Evolutionary conservation across 1,139 yeast species (phyloP), one percentile per base, ranked within the genome.

Genomic region (Sugiyamaella novakii): DNA sequence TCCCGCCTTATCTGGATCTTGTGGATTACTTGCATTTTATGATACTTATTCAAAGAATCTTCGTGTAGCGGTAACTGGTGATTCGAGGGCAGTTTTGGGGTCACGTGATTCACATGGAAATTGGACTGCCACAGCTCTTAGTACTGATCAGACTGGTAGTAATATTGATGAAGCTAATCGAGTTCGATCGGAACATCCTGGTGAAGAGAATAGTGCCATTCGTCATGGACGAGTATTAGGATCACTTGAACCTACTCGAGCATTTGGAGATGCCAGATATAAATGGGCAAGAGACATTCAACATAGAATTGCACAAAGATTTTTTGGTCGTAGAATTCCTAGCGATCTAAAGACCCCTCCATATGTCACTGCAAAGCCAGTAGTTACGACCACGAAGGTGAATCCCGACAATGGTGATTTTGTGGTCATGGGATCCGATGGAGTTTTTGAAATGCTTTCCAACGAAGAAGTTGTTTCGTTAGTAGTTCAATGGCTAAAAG

Each of bases 281-380:
- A 92, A 92, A 65, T 74, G 87, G 74, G 75, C 88, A 24, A 84
- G 87, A 24, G 81, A 83, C 25, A 77, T 87, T 54, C 97, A 94
- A 62, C 84, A 84, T 50, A 72, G 78, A 51, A 77, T 86, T 22
- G 84, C 87, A 58, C 77, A 83, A 54, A 84, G 83, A 62, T 84
- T 88, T 59, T 91, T 91, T 65, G 95, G 96, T 30, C 80, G 92
- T 63, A 74, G 84, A 52, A 80, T 87, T 43, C 97, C 98, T 2
- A 79, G 80, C 46, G 83, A 84, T 59, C 76, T 88, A 55, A 74
- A 81, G 53, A 84, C 96, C 0, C 98, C 99, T 4, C 99, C 99
- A 0, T 92, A 92, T 66, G 97, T 92, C 29, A 92, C 98, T 1
- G 98, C 98, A 0, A 91, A 84, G 64, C 99, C 99, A 0, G 96